Conservation (phyloP, 768 basidiomycete genomes). For the Termitomyces heimii region DNA sequence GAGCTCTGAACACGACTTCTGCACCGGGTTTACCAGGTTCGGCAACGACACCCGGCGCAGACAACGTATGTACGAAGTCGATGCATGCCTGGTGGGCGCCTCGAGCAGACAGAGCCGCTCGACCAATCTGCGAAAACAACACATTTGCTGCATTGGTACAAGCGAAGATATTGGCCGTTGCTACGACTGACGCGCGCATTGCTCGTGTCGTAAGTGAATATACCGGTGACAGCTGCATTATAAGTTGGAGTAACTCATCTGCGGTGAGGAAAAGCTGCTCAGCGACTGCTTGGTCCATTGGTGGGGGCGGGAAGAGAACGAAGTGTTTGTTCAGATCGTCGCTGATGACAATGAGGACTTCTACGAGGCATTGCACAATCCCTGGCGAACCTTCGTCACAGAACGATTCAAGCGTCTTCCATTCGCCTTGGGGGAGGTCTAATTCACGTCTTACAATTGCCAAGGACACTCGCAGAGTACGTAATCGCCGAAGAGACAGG, state of each 20-base stretch:
- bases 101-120: conserved; percentile 35
- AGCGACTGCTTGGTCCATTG: conserved; percentile 35
- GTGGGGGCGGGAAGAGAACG: conserved; percentile 28
- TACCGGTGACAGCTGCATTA: conserved; percentile 36
- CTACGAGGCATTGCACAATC: conserved; percentile 49
- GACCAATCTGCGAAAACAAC: conserved; percentile 31
- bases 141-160: conserved; percentile 43
- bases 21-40: conserved; percentile 35
- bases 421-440: conserved; percentile 46
- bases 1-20: conserved; percentile 46
- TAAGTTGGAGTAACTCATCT: conserved; percentile 47
- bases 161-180: conserved; percentile 49
- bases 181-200: conserved; percentile 35
- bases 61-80: conserved; percentile 38
- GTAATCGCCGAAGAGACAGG: conserved; percentile 44
- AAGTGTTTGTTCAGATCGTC: conserved; percentile 54
- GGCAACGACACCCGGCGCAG: conserved; percentile 21
- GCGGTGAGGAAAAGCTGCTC: conserved; percentile 51
- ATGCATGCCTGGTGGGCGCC: conserved; percentile 45
- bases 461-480: conserved; percentile 58
- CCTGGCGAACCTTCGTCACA: conserved; percentile 60
- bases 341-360: conserved; percentile 41
- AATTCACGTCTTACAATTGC: conserved; percentile 52
- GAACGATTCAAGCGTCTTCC: conserved; percentile 46
- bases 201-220: conserved; percentile 48